phyloP scores from a whole-genome alignment of 495 filamentous ascomycete genomes.

The Letharia columbiana region DNA sequence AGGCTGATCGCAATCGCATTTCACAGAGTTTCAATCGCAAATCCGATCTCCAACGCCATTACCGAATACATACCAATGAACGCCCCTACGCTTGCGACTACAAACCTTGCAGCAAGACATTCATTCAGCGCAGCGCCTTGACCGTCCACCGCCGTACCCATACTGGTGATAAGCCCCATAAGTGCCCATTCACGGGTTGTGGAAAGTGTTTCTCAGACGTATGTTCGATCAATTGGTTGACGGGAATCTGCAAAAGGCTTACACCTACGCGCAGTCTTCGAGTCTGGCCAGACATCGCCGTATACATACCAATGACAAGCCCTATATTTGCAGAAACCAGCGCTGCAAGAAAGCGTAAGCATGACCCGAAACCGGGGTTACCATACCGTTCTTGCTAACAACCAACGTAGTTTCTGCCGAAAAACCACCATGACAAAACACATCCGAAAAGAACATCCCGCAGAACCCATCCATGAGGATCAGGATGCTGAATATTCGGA shows the following conservation, averaged over 20 bases:
- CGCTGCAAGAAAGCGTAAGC: constrained; percentile 74
- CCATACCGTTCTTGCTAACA: constrained; percentile 14
- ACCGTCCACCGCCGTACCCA: constrained; percentile 83
- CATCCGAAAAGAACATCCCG: constrained; percentile 24
- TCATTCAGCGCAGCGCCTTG: constrained; percentile 82
- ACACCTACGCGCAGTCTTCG: constrained; percentile 53
- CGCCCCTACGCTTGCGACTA: constrained; percentile 67
- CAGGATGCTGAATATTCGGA: constrained; percentile 21
- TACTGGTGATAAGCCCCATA: constrained; percentile 83
- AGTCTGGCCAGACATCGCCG: constrained; percentile 79
- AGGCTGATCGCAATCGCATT: constrained; percentile 9
- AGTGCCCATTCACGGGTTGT: constrained; percentile 71
- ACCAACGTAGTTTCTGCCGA: constrained; percentile 62
- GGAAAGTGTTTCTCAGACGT: constrained; percentile 84
- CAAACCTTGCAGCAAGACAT: constrained; percentile 71
- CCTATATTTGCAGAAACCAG: constrained; percentile 71
- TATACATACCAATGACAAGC: constrained; percentile 77
- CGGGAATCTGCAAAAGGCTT: constrained; percentile 19
- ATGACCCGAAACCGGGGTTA: constrained; percentile 10
- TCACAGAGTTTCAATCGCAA: constrained; percentile 83
- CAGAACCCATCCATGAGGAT: constrained; percentile 19
- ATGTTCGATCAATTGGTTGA: constrained; percentile 17
- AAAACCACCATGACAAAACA: constrained; percentile 88
- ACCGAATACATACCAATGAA: constrained; percentile 86
- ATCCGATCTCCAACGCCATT: constrained; percentile 81